A percentile compares a stretch with the other conserved stretches of the same genome.
Conservation (phyloP, 129 eudicot species). For the Flaveria linearis region DNA sequence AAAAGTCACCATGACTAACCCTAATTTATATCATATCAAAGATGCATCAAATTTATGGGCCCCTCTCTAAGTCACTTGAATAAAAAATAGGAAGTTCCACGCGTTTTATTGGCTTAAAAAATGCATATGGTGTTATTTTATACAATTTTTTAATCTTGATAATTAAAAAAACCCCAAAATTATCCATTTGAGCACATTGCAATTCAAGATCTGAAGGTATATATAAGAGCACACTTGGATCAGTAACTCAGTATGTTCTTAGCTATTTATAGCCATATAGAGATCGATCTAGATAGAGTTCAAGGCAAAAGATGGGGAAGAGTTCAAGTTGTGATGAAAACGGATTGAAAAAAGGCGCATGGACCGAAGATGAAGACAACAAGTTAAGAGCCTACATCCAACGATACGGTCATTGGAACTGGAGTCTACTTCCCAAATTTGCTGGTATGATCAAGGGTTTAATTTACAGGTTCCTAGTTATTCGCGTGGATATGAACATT, state of each 20-base stretch:
- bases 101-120: background rate
- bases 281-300: constrained; percentile 1
- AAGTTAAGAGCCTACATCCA: constrained; percentile 44
- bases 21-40: no score
- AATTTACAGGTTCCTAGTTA: no score
- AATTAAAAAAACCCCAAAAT: background rate
- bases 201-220: background rate
- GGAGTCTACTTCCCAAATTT: constrained; percentile 54
- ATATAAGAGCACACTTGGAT: constrained; percentile 3
- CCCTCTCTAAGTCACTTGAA: background rate
- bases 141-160: background rate
- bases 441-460: constrained; percentile 37
- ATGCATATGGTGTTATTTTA: background rate
- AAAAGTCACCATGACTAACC: no score
- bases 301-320: constrained; percentile 39
- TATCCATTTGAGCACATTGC: background rate
- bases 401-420: constrained; percentile 62
- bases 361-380: constrained; percentile 61
- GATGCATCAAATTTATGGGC: background rate
- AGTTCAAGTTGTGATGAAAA: constrained; percentile 34
- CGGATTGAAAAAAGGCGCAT: constrained; percentile 56
- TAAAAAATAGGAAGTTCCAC: background rate
- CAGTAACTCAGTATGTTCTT: background rate
- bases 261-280: background rate
- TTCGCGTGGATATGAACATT: no score